Evolutionary conservation across 441 rosid species (phyloP).

Genomic region (Brassica hybrid): DNA sequence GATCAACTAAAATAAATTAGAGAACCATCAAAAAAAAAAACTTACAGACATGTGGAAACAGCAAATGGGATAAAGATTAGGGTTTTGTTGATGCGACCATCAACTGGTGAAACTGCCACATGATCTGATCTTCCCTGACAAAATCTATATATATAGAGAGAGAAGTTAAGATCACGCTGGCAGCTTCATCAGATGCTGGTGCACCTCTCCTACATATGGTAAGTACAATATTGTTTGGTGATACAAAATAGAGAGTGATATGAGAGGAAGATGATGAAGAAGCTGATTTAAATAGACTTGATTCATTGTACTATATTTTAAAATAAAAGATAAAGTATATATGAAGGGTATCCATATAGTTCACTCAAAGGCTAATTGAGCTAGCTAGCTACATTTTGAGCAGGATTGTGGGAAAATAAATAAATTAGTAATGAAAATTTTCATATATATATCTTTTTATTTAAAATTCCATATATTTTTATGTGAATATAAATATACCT

Average conservation of each 20-base stretch:
- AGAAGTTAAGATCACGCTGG: constrained; percentile 96
- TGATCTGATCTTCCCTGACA: constrained; percentile 72
- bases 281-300: constrained; percentile 25
- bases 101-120: constrained; percentile 92
- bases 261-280: constrained; percentile 14
- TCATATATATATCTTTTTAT: neutral
- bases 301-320: neutral
- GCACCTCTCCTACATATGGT: constrained; percentile 47
- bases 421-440: neutral
- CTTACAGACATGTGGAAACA: neutral
- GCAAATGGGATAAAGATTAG: constrained; percentile 35
- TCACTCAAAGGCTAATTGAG: constrained; percentile 27
- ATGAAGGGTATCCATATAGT: constrained; percentile 18
- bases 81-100: constrained; percentile 53
- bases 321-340: neutral
- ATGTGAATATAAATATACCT: neutral
- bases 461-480: neutral
- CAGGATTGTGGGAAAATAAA: constrained; percentile 1
- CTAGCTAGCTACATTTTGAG: constrained; percentile 3
- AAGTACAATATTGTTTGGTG: constrained; percentile 6
- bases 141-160: constrained; percentile 25
- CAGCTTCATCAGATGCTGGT: constrained; percentile 96
- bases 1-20: neutral
- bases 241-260: constrained; percentile 16
- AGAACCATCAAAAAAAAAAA: neutral